Evolutionary conservation across 2,329 filamentous ascomycete genomes (phyloP).

Genomic region (Calonectria naviculata): DNA sequence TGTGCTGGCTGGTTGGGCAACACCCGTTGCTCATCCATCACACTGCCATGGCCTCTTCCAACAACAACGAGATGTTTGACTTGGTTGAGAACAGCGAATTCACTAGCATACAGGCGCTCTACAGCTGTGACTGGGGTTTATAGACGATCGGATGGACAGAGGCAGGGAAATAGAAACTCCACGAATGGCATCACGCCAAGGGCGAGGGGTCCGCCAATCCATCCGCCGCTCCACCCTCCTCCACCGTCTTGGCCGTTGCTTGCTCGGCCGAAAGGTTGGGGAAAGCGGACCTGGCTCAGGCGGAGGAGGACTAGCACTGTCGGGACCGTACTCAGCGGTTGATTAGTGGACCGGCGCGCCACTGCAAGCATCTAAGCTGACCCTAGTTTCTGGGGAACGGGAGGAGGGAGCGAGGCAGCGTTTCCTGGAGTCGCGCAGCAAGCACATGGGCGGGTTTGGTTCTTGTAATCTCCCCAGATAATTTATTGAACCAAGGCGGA

Average conservation of each 20-base stretch:
- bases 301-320: not conserved
- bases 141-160: constrained; percentile 4
- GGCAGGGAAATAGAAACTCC: constrained; percentile 7
- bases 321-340: not conserved
- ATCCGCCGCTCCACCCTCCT: constrained; percentile 10
- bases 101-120: not conserved
- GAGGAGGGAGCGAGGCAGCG: not conserved
- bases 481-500: too few species aligned
- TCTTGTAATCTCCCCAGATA: too few species aligned
- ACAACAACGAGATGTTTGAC: not conserved
- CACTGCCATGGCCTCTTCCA: too few species aligned
- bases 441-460: too few species aligned
- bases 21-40: not conserved
- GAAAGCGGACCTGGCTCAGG: not conserved
- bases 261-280: constrained; percentile 21
- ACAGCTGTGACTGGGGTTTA: not conserved
- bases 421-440: not conserved
- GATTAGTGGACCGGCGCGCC: constrained; percentile 8
- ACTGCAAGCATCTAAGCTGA: not conserved
- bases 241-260: not conserved
- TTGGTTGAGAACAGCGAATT: not conserved
- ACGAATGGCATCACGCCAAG: constrained; percentile 8
- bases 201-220: constrained; percentile 12
- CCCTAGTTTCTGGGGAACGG: not conserved
- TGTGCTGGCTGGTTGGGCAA: not conserved